These are phyloP conservation scores for Penicillium desertorum DNA, from an alignment of 495 filamentous ascomycete genomes.

Conservation along the genomic window DNA sequence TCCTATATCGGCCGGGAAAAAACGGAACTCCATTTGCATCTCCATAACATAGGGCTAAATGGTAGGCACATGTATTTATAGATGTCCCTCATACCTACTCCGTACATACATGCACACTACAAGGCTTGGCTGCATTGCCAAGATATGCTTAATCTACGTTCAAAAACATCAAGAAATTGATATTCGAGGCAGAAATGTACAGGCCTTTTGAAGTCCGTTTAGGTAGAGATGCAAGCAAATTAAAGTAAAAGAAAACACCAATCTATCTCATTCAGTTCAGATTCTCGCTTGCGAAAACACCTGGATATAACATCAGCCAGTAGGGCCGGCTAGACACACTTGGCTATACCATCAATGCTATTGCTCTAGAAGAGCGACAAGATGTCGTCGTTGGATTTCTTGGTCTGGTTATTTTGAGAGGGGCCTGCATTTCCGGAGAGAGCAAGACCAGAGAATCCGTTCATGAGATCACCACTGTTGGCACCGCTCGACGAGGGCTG, in stretches of 20 bases:
- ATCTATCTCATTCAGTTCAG: conserved; percentile 35
- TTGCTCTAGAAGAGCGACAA: conserved; percentile 74
- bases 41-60: background rate
- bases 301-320: conserved; percentile 20
- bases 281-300: conserved; percentile 33
- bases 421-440: conserved; percentile 54
- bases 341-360: conserved; percentile 5
- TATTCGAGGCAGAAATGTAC: conserved; percentile 20
- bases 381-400: conserved; percentile 83
- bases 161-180: background rate
- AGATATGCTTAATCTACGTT: background rate
- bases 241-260: conserved; percentile 28
- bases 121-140: background rate
- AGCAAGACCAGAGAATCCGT: conserved; percentile 79
- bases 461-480: conserved; percentile 63
- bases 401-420: conserved; percentile 32
- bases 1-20: background rate
- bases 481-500: conserved; percentile 33
- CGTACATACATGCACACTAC: background rate
- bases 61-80: background rate
- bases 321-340: conserved; percentile 13
- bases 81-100: background rate
- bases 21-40: background rate
- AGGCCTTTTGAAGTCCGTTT: conserved; percentile 22
- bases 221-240: conserved; percentile 22